Conservation (phyloP, 768 basidiomycete genomes). For the Neoboletus brunneissimus region DNA sequence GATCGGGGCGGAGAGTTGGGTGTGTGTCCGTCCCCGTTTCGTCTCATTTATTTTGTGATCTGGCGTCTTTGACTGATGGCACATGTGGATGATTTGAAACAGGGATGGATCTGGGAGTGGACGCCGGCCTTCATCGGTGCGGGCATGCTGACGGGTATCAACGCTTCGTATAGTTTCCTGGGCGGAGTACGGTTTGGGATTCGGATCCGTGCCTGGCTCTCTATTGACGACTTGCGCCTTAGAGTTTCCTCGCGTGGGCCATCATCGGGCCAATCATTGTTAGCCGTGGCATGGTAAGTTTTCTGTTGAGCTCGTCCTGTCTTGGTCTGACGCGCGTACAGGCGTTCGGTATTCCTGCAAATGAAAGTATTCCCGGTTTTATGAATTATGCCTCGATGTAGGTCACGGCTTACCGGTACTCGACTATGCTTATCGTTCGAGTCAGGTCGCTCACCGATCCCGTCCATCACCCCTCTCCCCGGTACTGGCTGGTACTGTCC, state of each 20-base stretch:
- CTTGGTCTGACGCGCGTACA: background rate
- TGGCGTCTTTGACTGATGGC: background rate
- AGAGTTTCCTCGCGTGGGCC: conserved; percentile 60
- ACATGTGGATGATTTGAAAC: conserved; percentile 25
- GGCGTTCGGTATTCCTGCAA: conserved; percentile 19
- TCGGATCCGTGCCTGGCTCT: background rate
- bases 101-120: conserved; percentile 27
- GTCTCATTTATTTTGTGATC: background rate
- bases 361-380: conserved; percentile 13
- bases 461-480: conserved; percentile 45
- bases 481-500: conserved; percentile 48
- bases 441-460: conserved; percentile 44
- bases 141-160: conserved; percentile 56
- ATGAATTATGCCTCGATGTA: conserved; percentile 26
- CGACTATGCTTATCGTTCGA: background rate
- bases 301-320: background rate
- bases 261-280: conserved; percentile 57
- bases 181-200: conserved; percentile 34
- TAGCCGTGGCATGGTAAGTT: conserved; percentile 39
- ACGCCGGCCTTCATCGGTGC: conserved; percentile 60
- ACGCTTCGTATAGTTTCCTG: conserved; percentile 54
- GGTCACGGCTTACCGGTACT: background rate
- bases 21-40: conserved; percentile 22
- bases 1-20: conserved; percentile 60
- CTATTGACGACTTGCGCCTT: background rate